These are phyloP conservation scores for Schizonepeta tenuifolia DNA, from an alignment of 257 asterid genomes.

Conservation along the genomic window DNA sequence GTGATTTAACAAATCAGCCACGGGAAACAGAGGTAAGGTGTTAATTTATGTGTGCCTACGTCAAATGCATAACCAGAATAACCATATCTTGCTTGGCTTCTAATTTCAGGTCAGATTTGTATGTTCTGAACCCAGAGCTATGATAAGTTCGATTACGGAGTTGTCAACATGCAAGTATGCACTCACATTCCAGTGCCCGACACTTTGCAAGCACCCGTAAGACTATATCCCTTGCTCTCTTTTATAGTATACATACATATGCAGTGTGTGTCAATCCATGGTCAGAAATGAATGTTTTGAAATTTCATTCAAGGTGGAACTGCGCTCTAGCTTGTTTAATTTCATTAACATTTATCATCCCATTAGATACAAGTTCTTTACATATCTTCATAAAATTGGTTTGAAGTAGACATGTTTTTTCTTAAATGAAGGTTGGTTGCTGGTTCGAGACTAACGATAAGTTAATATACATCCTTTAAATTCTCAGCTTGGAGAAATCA, in stretches of 20 bases:
- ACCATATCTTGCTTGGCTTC: conserved; percentile 28
- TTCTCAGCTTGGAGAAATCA: neutral
- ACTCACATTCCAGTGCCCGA: conserved; percentile 90
- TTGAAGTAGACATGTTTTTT: neutral
- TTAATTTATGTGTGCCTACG: conserved; percentile 23
- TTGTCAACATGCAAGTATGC: conserved; percentile 98
- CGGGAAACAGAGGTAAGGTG: conserved; percentile 86
- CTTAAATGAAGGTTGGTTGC: neutral
- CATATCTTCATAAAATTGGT: conserved; percentile 1
- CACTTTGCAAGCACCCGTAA: conserved; percentile 98
- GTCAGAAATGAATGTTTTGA: neutral
- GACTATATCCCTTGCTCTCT: conserved; percentile 42
- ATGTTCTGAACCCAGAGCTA: conserved; percentile 89
- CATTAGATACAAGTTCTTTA: neutral
- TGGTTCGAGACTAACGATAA: neutral
- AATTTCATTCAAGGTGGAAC: conserved; percentile 22
- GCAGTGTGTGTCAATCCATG: neutral
- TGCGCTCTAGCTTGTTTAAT: neutral
- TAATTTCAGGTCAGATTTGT: conserved; percentile 90
- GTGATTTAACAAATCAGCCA: conserved; percentile 90
- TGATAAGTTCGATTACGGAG: conserved; percentile 94
- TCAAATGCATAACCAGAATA: conserved; percentile 19
- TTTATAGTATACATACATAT: neutral
- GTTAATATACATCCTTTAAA: neutral
- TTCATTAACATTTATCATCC: neutral